Base-by-base conservation (phyloP, 2,329 filamentous ascomycete species). In the Fusarium tuaranense region DNA sequence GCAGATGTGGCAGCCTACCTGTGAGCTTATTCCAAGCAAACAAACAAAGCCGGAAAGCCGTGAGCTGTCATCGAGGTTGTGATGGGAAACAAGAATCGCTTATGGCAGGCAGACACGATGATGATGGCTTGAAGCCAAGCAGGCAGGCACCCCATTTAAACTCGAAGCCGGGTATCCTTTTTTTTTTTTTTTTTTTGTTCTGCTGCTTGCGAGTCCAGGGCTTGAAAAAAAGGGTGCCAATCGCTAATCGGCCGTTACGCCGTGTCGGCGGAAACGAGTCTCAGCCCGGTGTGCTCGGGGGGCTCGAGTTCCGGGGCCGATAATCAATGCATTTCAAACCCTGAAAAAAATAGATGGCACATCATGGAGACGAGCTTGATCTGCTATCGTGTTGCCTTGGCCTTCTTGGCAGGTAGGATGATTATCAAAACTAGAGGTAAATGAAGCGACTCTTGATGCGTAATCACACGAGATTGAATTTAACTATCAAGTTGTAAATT, bases 1-100 rank as follows among this genome's bases (percentile, higher is more conserved):
- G 59, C 61, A 38, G 9, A n/a, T 57, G 51, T n/a, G 32, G 25
- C 22, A 55, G 22, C 38, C 32, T 27, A 34, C 32, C 18, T 46
- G 46, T n/a, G 59, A 41, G 41, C 27, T 60, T 38, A 39, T 12
- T 41, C 25, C 44, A 44, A 74, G 22, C n/a, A 58, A 70, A 48
- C 18, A 60, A 9, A 53, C 22, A 36, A 30, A 10, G 51, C 69
- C 41, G 30, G 9, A 62, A 62, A 64, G 61, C 41, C 32, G 38
- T 73, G 18, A 63, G 34, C 62, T 69, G 39, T 41, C 59, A 67
- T 63, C 18, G 46, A 48, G 74, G 69, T 72, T 63, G 71, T 53
- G 59, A 70, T 75, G 72, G 72, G 65, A 72, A 60, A 72, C 62
- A 18, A 34, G 53, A 65, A 62, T 41, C 48, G 38, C 58, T 20